Conservation (phyloP, 192 early-diverging fungal species). For the Cetraspora pellucida region DNA sequence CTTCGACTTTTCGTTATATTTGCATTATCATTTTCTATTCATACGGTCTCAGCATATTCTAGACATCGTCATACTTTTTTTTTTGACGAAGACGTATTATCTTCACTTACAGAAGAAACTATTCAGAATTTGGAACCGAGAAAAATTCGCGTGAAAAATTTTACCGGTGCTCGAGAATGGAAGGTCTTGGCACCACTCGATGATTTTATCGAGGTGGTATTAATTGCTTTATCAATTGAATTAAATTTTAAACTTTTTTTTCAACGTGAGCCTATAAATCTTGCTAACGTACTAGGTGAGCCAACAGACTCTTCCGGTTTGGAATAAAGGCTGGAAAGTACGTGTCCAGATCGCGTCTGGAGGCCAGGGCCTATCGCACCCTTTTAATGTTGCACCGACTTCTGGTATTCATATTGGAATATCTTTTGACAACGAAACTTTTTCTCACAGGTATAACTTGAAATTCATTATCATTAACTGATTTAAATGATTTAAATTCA, state of each 20-base stretch:
- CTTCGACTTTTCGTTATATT: background rate
- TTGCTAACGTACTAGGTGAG: background rate
- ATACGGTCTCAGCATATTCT: background rate
- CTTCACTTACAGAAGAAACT: background rate
- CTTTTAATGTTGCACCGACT: background rate
- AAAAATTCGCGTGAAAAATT: background rate
- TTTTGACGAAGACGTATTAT: background rate
- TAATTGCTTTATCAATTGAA: background rate
- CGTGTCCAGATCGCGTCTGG: conserved; percentile 14
- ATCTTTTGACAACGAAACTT: background rate
- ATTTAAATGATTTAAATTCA: background rate
- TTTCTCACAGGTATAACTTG: background rate
- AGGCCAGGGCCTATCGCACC: background rate
- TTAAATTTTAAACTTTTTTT: background rate
- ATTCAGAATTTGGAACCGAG: background rate
- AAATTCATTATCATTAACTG: background rate
- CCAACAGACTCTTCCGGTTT: background rate
- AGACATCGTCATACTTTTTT: conserved; percentile 6
- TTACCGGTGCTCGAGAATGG: conserved; percentile 8
- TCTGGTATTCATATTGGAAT: conserved; percentile 21
- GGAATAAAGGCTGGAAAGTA: background rate
- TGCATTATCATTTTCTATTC: background rate
- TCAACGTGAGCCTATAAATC: background rate
- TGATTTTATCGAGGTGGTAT: background rate
- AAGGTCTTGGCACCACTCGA: background rate